Base-by-base conservation (phyloP, 1,284 basidiomycete species). In the Sporisorium reilianum region DNA sequence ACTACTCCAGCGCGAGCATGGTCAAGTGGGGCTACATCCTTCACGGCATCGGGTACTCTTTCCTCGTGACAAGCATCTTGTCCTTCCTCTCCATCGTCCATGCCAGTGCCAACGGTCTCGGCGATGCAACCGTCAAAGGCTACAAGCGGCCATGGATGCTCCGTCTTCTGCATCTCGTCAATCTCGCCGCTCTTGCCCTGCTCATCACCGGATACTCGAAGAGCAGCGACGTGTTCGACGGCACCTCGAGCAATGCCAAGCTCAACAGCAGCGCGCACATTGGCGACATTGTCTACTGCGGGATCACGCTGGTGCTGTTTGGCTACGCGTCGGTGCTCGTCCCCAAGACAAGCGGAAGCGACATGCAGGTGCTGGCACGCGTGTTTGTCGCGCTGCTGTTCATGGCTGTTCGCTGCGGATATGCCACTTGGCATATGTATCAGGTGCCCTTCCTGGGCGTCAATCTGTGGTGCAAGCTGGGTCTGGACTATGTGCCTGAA, bases 161-260 rank as follows among this genome's bases (percentile, higher is more conserved):
- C 5, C 25, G 46, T 1, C 22, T 66, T 10, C 51, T 66, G 8
- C 50, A 60, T n/a, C 49, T 66, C 10, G 49, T 46, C 28, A 59
- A 52, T 32, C 38, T 55, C 25, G 58, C 23, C n/a, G 64, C 56
- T 3, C 51, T 66, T 3, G 32, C 61, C 41, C 25, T 66, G n/a
- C 36, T 66, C 23, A 66, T 66, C 44, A 55, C 42, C 25, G 64
- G 57, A 34, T 66, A 66, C 51, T 25, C 45, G 6, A 52, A 64
- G 18, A 51, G 46, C 28, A 36, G 34, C 32, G 48, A 42, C 18
- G 44, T 53, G 18, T 50, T 53, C 28, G 26, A 53, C n/a, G 49
- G 46, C 46, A 14, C 10, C 9, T 10, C 20, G 6, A 28, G 0
- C 32, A 18, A 12, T 18, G 51, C 36, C 40, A 53, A 41, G 34